Base-by-base conservation (phyloP, 352 stramenopile species). In the Phytophthora fragariaefolia region DNA sequence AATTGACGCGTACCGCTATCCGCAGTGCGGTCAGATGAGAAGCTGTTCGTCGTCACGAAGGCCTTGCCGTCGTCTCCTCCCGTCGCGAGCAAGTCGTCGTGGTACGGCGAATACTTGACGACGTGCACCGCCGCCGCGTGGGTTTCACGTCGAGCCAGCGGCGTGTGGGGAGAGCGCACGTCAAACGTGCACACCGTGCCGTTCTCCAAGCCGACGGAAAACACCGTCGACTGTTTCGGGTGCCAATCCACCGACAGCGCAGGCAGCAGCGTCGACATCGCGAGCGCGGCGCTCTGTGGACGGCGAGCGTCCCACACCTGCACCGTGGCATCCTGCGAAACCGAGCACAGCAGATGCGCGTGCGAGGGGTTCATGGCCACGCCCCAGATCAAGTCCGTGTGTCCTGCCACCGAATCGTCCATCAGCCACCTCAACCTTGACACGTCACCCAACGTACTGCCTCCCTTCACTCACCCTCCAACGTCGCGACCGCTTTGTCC, bases 221-320 rank as follows among this genome's bases (percentile, higher is more conserved):
- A 71, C 17, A 92, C 51, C 23, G 84, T 79, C 1, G 82, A 48
- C 22, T 88, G 62, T 15, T 68, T 77, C n/a, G 85, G 83, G 53
- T 93, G 83, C 87, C 87, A 95, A 55, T 89, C 82, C 18, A 95
- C 50, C 1, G 72, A 68, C 27, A 93, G 58, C n/a, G 82, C 85
- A 17, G 83, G 71, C 34, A 67, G 49, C 3, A 45, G 43, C 6
- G 82, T 90, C 0, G 66, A 65, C 28, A 93, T 56, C 8, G 69
- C 66, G 23, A 83, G 66, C 22, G 77, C 58, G 0, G 80, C 73
- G 3, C 69, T 55, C 43, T 82, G 72, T 32, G 77, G 68, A 32
- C 76, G 71, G n/a, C 87, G 85, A 42, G 79, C 69, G 57, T 95
- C 85, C 87, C 87, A 95, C 18, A 95, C 56, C 43, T 87, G 80